Percentiles rank a stretch among this genome's conserved stretches.
phyloP scores from a whole-genome alignment of 1,284 basidiomycete genomes.

The Baeospora myosura region DNA sequence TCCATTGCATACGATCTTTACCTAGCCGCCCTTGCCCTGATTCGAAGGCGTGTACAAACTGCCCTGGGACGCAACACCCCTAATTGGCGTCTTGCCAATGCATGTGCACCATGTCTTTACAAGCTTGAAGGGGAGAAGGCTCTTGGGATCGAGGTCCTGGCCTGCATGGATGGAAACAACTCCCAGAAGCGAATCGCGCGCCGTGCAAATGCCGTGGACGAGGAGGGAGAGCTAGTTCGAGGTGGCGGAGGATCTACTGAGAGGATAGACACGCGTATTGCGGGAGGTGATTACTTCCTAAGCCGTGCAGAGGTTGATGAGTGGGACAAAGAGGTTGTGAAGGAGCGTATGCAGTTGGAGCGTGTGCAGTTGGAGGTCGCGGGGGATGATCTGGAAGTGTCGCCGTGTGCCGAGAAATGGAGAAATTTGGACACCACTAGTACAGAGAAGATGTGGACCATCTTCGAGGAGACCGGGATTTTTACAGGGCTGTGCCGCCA shows the following conservation, averaged over 20 bases:
- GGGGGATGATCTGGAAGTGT: slow-evolving; percentile 1
- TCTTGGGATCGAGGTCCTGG: slow-evolving; percentile 16
- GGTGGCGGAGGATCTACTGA: slow-evolving; percentile 8
- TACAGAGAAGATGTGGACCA: slow-evolving; percentile 14
- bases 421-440: slow-evolving; percentile 3
- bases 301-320: slow-evolving; percentile 14
- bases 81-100: slow-evolving; percentile 21
- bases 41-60: slow-evolving; percentile 13
- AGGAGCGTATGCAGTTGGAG: not conserved
- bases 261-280: slow-evolving; percentile 11
- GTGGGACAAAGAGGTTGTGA: slow-evolving; percentile 13
- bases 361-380: slow-evolving; percentile 1
- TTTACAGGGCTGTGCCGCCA: slow-evolving; percentile 23
- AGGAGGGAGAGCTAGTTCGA: not conserved
- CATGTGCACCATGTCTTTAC: slow-evolving; percentile 24
- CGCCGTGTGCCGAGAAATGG: not conserved
- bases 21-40: slow-evolving; percentile 13
- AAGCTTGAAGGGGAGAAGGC: slow-evolving; percentile 16
- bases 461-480: slow-evolving; percentile 22
- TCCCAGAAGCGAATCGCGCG: slow-evolving; percentile 20
- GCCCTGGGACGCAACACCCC: slow-evolving; percentile 16
- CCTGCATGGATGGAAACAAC: slow-evolving; percentile 28
- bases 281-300: slow-evolving; percentile 16
- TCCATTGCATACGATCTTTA: slow-evolving; percentile 22
- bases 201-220: not conserved